Evolutionary conservation across 768 basidiomycete genomes (phyloP), one percentile per base, ranked within the genome.

Genomic region (Mycena metata): DNA sequence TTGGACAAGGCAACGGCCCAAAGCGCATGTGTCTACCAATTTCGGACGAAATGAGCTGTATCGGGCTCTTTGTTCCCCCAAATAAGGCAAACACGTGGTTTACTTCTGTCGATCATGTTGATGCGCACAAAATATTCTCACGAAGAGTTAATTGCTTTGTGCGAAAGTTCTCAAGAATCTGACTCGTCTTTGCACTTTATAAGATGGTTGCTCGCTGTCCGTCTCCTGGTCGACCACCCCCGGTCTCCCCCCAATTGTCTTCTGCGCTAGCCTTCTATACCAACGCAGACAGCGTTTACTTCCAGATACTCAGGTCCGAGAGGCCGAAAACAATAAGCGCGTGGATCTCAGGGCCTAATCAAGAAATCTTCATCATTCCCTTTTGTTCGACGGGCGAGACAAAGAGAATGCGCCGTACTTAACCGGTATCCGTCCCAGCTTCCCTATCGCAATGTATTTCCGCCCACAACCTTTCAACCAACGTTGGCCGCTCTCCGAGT

Each of bases 321-420:
- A 39, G 39, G 11, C 39, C 39, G 39, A 39, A 61, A 65, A 68
- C 66, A 71, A 66, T 68, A 66, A 60, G 60, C 67, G 63, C 30
- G 6, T 19, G 19, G 45, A 60, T 55, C 59, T 35, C 47, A 39
- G 24, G 39, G 30, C 35, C 59, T 54, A 35, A 62, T 57, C 60
- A 51, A 50, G 60, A 56, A 63, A 46, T 42, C 70, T 74, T 74
- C 75, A 72, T 67, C 71, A 74, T 74, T 72, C 72, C 81, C 81
- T 84, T 82, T 80, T 83, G 62, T 64, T 63, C 51, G 62, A 43
- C 62, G 52, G 71, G 74, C 66, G 74, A 70, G 75, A 77, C 76
- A 80, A 82, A 79, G 76, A 76, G 43, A 69, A 70, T 74, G 74
- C 64, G 36, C 58, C 63, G 59, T 78, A 79, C 77, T 79, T 82